phyloP scores from a whole-genome alignment of 371 early-diverging fungal species.

The Mucor piriformis region DNA sequence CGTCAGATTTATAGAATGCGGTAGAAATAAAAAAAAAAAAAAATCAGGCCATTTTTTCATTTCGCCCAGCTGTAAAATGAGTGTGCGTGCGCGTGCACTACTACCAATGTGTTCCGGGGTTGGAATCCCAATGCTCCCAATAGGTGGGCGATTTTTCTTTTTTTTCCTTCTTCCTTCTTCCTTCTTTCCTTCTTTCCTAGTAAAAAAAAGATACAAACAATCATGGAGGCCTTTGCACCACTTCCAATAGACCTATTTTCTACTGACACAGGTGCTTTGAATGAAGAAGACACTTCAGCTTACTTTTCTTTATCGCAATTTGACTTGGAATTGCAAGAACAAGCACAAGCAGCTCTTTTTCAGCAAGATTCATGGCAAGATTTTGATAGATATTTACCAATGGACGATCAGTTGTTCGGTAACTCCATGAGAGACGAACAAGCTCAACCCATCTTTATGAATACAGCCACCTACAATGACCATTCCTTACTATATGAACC shows the following conservation, averaged over 20 bases:
- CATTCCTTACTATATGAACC: slow-evolving; percentile 27
- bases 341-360: slow-evolving; percentile 43
- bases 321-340: slow-evolving; percentile 46
- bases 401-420: slow-evolving; percentile 21
- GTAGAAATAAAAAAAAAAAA: no score
- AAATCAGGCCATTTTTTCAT: no score
- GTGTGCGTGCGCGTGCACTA: no score
- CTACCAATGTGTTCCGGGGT: no score
- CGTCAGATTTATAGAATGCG: no score
- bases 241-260: slow-evolving; percentile 27
- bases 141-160: background rate
- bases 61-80: no score
- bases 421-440: slow-evolving; percentile 8
- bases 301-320: slow-evolving; percentile 43
- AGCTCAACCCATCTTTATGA: slow-evolving; percentile 23
- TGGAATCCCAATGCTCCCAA: background rate
- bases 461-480: slow-evolving; percentile 1
- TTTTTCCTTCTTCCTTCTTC: slow-evolving; percentile 7
- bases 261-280: background rate
- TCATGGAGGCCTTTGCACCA: slow-evolving; percentile 33
- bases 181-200: background rate
- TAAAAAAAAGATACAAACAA: background rate
- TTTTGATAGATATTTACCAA: slow-evolving; percentile 42
- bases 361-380: slow-evolving; percentile 43
- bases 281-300: slow-evolving; percentile 18